Base-by-base conservation (phyloP, 306 rosid species). In the Lathyrus oleraceus region DNA sequence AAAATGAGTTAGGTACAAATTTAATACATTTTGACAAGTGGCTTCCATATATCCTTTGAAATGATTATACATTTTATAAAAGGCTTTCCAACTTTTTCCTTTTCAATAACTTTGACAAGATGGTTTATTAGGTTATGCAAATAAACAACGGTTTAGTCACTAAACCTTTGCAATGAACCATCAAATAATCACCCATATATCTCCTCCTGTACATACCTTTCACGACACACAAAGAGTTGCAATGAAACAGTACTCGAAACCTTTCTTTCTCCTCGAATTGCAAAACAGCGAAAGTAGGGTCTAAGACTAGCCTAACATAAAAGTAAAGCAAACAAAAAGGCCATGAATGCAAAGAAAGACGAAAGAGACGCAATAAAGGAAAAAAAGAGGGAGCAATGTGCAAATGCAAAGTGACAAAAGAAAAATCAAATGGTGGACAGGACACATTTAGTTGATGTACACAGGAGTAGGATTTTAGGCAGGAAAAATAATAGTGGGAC, bases 391-490 rank as follows among this genome's bases (percentile, higher is more conserved):
- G 81, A 43, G 20, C n/a, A 17, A 60, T 42, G 36, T 35, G 76
- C 75, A 78, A 70, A 53, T 35, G 76, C 74, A 74, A 71, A 53
- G 42, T 28, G 5, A 62, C n/a, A 10, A 14, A 48, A 32, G 10
- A 23, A 19, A 42, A 62, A 76, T n/a, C 0, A 32, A 61, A 27
- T 6, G 39, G 54, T 39, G 59, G 66, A 62, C 27, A 44, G 35
- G 70, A 49, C 42, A 60, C 69, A 65, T 45, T 32, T 72, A 30
- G 66, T 6, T 79, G 89, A 85, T 78, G 82, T 38, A n/a, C 65
- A 69, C 57, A 54, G 78, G 62, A 85, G 86, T 85, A 66, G 70
- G 84, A 85, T 79, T 57, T 76, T 42, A 70, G 76, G 81, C 58
- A 76, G 72, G 40, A 57, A 57, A 47, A 57, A 27, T 4, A 67